Base-by-base conservation (phyloP, 1,284 basidiomycete genomes). In the Macrocybe sp. region DNA sequence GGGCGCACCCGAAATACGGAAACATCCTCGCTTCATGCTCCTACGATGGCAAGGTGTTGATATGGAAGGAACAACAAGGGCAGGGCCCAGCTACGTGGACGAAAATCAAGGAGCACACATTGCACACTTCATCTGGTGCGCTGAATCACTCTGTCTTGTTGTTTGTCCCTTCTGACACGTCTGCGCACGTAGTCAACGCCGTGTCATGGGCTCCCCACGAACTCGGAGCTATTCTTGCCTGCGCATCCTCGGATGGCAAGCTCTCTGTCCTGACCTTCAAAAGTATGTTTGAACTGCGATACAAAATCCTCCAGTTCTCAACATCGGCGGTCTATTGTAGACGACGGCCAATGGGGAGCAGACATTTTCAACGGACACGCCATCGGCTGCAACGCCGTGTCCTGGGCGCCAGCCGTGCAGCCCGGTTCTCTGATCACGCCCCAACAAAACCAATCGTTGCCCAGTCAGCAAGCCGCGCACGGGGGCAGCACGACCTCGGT, bases 171-270 rank as follows among this genome's bases (percentile, higher is more conserved):
- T 31, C 32, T 45, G 16, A 42, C 52, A 41, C 40, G 39, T 46
- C 36, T 16, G 14, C 37, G 11, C 12, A 30, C 44, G 7, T 53
- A 92, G 96, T 98, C 50, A 99, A 99, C 69, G 95, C 95, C 0
- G 90, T 99, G 35, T 92, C 93, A 0, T 99, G 97, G 96, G 95
- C 96, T 32, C 94, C 97, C 1, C 93, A 97, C 59, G 96, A 98
- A 65, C 81, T 98, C 9, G 96, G 97, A 46, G 92, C 97, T 0
- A 95, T 97, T 56, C 79, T 99, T 40, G 95, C 94, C 1, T 99
- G 96, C 61, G 96, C 96, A 1, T 96, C 92, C n/a, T 97, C 93
- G 2, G 96, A 99, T 64, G 96, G 96, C 54, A 97, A 97, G 65
- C 83, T 99, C 44, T 98, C 96, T 6, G 94, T 99, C 28, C 74